Evolutionary conservation across 495 filamentous ascomycete species (phyloP).

Genomic region (Melanomma pulvis-pyrius): DNA sequence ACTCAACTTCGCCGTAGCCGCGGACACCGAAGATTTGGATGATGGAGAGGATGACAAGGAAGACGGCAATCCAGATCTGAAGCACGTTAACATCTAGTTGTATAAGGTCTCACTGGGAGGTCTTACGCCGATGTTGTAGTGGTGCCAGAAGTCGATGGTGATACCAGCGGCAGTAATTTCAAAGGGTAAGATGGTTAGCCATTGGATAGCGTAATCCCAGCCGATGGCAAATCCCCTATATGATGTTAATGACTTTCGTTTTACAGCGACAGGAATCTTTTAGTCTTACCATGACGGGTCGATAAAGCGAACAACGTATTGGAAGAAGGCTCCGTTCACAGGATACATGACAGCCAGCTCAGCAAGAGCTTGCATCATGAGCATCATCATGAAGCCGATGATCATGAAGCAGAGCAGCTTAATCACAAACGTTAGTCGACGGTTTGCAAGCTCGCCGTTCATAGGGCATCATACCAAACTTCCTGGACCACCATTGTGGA

Average conservation of each 20-base stretch:
- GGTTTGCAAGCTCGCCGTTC: neutral
- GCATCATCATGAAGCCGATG: conserved; percentile 57
- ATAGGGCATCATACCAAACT: conserved; percentile 26
- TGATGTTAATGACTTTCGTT: neutral
- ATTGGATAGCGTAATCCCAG: conserved; percentile 55
- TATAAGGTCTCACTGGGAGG: neutral
- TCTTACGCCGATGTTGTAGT: conserved; percentile 49
- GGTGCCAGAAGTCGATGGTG: conserved; percentile 62
- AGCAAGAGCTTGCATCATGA: conserved; percentile 63
- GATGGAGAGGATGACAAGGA: conserved; percentile 48
- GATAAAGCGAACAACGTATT: conserved; percentile 58
- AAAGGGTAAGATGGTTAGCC: conserved; percentile 52
- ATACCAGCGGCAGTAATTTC: conserved; percentile 59
- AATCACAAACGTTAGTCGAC: conserved; percentile 3
- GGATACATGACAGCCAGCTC: conserved; percentile 73
- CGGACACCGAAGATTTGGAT: conserved; percentile 54
- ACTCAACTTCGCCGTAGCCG: conserved; percentile 60
- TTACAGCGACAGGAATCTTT: neutral
- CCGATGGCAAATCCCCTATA: conserved; percentile 54
- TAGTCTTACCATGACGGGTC: conserved; percentile 54
- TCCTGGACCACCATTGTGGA: conserved; percentile 40
- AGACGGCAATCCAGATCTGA: conserved; percentile 52
- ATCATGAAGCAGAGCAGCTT: conserved; percentile 55
- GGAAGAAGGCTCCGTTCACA: conserved; percentile 64
- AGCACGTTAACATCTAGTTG: neutral